Base-by-base conservation (phyloP, 768 basidiomycete genomes). In the Leccinum sublutescens region DNA sequence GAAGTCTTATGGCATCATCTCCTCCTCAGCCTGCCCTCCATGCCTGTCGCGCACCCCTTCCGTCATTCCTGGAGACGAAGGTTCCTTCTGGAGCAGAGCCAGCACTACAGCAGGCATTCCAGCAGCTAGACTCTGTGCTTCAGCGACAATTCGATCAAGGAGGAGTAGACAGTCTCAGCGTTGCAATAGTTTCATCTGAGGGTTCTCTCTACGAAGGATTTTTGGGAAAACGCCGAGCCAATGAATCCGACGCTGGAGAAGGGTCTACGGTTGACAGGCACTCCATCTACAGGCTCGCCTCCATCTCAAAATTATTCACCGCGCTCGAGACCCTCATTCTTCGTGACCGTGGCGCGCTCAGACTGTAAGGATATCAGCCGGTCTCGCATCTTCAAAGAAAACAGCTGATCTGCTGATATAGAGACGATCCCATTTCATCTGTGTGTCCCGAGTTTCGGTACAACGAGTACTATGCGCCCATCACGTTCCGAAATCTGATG, bases 261-360 rank as follows among this genome's bases (percentile, higher is more conserved):
- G 59, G 58, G 10, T 62, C 63, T 5, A 66, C 64, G 0, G 74
- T 79, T 1, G 68, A 77, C n/a, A 72, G 75, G 53, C 65, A 82
- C 63, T 78, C 81, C 0, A 75, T 82, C 52, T 84, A 83, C 61
- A 75, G 84, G 27, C 71, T 84, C 25, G 82, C 82, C 2, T 82
- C 79, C 43, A 76, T 82, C 56, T 77, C 79, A 6, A 85, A 84
- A 67, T 68, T 84, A 58, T 82, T 83, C 62, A 75, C 77, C 4
- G 75, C 76, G 0, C 61, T 82, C 5, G 80, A 85, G 62, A 80
- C 79, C 0, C 64, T 81, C 43, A 75, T 85, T 11, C 69, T 84
- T 23, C 75, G 78, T 38, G 78, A 84, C 62, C 73, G 74, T 49
- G 82, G 82, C 2, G 62, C 63, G 2, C 63, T 81, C 55, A 72